Base-by-base conservation (phyloP, 345 rosid species). In the Citrus reticulata region DNA sequence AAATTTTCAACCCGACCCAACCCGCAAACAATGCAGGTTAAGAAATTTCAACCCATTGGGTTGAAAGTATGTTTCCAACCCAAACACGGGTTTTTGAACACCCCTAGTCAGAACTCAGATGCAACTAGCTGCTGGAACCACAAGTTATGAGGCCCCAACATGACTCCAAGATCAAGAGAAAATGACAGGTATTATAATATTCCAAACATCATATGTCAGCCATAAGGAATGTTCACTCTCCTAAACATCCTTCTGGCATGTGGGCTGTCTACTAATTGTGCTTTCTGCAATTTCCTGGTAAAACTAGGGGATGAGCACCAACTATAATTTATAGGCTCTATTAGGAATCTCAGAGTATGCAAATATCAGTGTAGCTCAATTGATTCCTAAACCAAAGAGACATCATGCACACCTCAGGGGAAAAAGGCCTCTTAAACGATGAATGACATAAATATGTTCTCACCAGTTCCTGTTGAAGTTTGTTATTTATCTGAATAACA, bases 381-480 rank as follows among this genome's bases (percentile, higher is more conserved):
- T 73, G 57, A 60, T 73, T 37, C 16, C 42, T 14, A 16, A 60
- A 60, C 8, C 29, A 24, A 60, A 27, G 6, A 16, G 13, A 27
- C 20, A 16, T 70, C 24, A 70, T 2, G 8, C 1, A 9, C 3
- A 8, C 19, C 29, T 70, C 30, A n/a, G 27, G 55, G 7, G 27
- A 4, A 20, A n/a, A n/a, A 46, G 2, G 62, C 24, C 11, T n/a
- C 35, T 14, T 42, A 27, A 62, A 61, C 11, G 7, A 61, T 62
- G 9, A 46, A 27, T 27, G 22, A 42, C 20, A 40, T 61, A 27
- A 19, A 63, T 68, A 78, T 51, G n/a, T 71, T 8, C 83, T 84
- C 84, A 93, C 97, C 95, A 91, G 68, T 76, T 91, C 94, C 76
- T 84, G 88, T 70, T 79, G 94, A 88, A 93, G 94, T 83, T 59